Base-by-base conservation (phyloP, 1,139 yeast species). In the Debaryomyces sp. region DNA sequence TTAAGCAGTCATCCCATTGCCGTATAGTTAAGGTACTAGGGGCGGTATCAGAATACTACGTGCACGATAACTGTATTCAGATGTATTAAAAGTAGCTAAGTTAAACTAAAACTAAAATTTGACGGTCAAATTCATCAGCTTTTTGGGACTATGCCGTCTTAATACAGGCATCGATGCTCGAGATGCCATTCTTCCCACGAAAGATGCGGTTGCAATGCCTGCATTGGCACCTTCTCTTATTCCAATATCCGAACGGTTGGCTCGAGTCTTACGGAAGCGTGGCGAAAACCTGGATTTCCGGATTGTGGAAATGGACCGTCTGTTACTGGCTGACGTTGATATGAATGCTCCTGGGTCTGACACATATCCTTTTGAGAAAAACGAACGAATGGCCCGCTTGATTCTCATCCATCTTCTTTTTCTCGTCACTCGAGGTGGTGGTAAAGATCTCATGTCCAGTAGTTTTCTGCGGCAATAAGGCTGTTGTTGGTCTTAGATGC, bases 351-450 rank as follows among this genome's bases (percentile, higher is more conserved):
- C 69, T 18, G 70, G 71, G 48, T 71, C 73, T 5, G 66, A 49
- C 33, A 68, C 57, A 41, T 55, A 55, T 1, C 75, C 75, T n/a
- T 61, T 62, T 6, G 55, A 52, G 50, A 73, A 58, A 40, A 70
- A 61, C 6, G 60, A 50, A 24, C 56, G 53, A 17, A 73, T 40
- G 4, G 74, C 71, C 15, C 77, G 55, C 48, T 63, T 66, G 46
- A 75, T 58, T 33, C 77, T 54, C 45, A 62, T 63, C 78, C 77
- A 74, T 42, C 69, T 60, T 48, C 80, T 54, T 36, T 66, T 62
- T 17, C 70, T 54, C 2, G 78, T 74, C 10, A 70, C 54, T 47
- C 79, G 54, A 17, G 80, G 80, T 2, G 78, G 78, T n/a, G 80
- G 80, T 15, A 75, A 58, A 12, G 77, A 71, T 51, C 77, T 60